Evolutionary conservation across 768 basidiomycete species (phyloP).

Genomic region (Tremella fuciformis): DNA sequence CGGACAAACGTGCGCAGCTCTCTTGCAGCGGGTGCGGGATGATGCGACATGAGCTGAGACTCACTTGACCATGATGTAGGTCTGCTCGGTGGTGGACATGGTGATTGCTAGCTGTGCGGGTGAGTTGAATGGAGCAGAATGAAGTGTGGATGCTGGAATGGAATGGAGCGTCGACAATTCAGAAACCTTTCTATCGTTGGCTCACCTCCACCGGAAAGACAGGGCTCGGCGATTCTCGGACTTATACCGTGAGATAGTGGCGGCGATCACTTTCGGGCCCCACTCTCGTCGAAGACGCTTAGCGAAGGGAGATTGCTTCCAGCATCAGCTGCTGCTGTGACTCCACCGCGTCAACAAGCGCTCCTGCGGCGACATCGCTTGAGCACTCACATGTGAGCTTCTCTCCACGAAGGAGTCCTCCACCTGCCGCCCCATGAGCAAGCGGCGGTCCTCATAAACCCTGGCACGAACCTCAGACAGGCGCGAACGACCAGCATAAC

Average conservation of each 20-base stretch:
- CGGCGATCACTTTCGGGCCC: too few species aligned
- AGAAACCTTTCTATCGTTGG: background rate
- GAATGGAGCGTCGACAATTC: background rate
- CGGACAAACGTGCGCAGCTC: too few species aligned
- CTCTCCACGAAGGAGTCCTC: too few species aligned
- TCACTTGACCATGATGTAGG: slow-evolving; percentile 99
- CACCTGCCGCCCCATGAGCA: too few species aligned
- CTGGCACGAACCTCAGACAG: too few species aligned
- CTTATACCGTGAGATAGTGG: too few species aligned
- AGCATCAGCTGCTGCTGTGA: background rate
- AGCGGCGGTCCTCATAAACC: too few species aligned
- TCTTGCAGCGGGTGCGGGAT: too few species aligned
- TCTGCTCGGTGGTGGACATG: slow-evolving; percentile 78
- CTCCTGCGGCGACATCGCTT: background rate
- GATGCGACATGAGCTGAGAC: slow-evolving; percentile 14
- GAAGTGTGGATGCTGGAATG: background rate
- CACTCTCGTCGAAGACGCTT: too few species aligned
- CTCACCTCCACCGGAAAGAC: too few species aligned
- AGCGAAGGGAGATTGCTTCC: background rate
- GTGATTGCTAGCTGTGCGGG: slow-evolving; percentile 17
- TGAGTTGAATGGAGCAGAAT: background rate
- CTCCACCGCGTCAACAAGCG: background rate
- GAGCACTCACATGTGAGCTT: background rate
- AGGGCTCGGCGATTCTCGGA: too few species aligned
- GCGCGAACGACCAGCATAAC: background rate